phyloP scores from a whole-genome alignment of 2,329 filamentous ascomycete species.

The Capronia americana region DNA sequence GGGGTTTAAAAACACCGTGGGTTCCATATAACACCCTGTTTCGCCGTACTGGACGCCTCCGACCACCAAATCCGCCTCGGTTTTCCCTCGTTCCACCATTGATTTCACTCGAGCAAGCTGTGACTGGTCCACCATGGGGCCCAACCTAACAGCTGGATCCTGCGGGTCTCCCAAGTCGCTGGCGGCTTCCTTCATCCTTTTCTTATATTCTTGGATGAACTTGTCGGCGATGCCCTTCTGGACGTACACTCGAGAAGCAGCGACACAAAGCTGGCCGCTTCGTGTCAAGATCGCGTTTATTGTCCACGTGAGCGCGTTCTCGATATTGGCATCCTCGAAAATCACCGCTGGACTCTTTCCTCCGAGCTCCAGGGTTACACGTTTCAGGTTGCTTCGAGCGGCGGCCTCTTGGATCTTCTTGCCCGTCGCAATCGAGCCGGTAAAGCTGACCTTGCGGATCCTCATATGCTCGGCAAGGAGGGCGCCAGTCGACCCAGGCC shows the following conservation, averaged over 20 bases:
- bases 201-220: slow-evolving; percentile 55
- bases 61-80: slow-evolving; percentile 45
- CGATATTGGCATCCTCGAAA: slow-evolving; percentile 45
- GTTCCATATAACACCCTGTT: slow-evolving; percentile 46
- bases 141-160: slow-evolving; percentile 58
- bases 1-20: slow-evolving; percentile 46
- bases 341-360: slow-evolving; percentile 46
- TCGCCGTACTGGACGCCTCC: neutral
- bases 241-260: slow-evolving; percentile 64
- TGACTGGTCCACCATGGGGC: slow-evolving; percentile 51
- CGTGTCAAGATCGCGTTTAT: slow-evolving; percentile 41
- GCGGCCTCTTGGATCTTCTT: slow-evolving; percentile 64
- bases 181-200: slow-evolving; percentile 43
- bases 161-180: slow-evolving; percentile 68
- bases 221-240: slow-evolving; percentile 66
- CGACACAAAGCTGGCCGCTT: slow-evolving; percentile 45
- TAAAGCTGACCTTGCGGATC: slow-evolving; percentile 68
- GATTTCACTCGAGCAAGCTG: slow-evolving; percentile 52
- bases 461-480: slow-evolving; percentile 63
- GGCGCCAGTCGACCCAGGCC: slow-evolving; percentile 65
- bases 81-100: slow-evolving; percentile 51
- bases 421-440: slow-evolving; percentile 64
- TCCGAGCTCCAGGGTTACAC: slow-evolving; percentile 64
- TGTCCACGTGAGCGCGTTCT: slow-evolving; percentile 44
- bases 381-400: slow-evolving; percentile 61